Evolutionary conservation across 805 yeast genomes (phyloP), one percentile per base, ranked within the genome.

Genomic region (Barnettozyma populi): DNA sequence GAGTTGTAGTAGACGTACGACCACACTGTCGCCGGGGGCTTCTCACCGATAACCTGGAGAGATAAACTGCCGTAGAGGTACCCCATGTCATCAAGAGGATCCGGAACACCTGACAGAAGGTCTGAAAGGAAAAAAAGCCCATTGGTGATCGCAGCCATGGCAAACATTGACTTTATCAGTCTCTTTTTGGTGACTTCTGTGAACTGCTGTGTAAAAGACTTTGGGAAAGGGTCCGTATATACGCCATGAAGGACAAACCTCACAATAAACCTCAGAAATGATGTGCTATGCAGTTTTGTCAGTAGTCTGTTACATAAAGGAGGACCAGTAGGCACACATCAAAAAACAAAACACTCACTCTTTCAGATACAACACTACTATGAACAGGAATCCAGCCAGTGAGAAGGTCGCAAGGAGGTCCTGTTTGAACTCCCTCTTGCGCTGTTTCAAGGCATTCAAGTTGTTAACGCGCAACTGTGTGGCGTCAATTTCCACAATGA

Each of bases 11-110:
- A 41, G 7, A 72, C 6, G 32, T 47, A 68, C 21, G 44, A 50
- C 54, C 25, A 43, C 34, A 50, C 59, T 44, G 59, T 60, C 48
- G 21, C 32, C 9, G 67, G 73, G 31, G 62, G 57, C 27, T 53
- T 52, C 48, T 78, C 82, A 0, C 84, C 84, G 20, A 77, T 70
- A 18, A 76, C 53, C 50, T 74, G 76, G 23, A 76, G 43, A 3
- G 70, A 55, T 18, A 70, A 48, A n/a, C 66, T 56, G 1, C 79
- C 78, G 52, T 69, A 62, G 2, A 60, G 59, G 34, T 43, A 49
- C 1, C 62, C 60, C 4, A 52, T 49, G 7, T 54, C 57, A 27
- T 40, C 25, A 10, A 18, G 14, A 10, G 47, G 21, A 9, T 47
- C 43, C 1, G 59, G 57, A 20, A 67, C 55, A 7, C 70, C 66